These are phyloP conservation scores for Tetracladium marchalianum DNA, from an alignment of 495 filamentous ascomycete species.

Conservation along the genomic window DNA sequence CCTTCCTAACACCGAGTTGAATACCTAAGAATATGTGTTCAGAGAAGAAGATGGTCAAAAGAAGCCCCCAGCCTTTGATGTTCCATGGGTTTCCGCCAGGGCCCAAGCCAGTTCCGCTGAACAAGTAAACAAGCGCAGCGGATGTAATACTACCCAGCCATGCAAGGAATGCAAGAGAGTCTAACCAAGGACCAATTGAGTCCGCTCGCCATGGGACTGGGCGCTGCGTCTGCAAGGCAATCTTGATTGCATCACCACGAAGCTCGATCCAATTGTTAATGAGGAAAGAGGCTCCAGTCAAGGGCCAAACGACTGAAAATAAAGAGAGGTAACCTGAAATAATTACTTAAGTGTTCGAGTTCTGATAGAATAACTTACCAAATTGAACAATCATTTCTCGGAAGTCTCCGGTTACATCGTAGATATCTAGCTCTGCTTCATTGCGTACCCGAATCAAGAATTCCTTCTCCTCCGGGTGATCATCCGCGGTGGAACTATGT, in stretches of 20 bases:
- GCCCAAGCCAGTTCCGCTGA: conserved; percentile 47
- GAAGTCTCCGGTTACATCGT: conserved; percentile 81
- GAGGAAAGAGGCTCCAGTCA: conserved; percentile 80
- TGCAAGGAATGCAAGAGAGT: conserved; percentile 73
- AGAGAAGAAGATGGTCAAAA: conserved; percentile 75
- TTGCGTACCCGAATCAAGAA: conserved; percentile 55
- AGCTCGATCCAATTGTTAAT: conserved; percentile 97
- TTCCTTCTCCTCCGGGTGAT: conserved; percentile 43
- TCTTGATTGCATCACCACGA: conserved; percentile 88
- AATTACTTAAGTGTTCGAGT: conserved; percentile 3
- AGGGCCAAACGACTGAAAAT: conserved; percentile 88
- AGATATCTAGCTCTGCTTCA: conserved; percentile 76
- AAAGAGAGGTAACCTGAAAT: conserved; percentile 74
- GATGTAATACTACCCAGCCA: conserved; percentile 88
- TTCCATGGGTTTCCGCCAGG: conserved; percentile 42
- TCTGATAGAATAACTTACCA: conserved; percentile 10
- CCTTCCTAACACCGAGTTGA: conserved; percentile 56
- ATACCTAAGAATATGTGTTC: conserved; percentile 79
- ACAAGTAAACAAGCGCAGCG: conserved; percentile 79
- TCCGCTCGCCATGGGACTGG: conserved; percentile 82
- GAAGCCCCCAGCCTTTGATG: conserved; percentile 71
- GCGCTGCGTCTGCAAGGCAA: conserved; percentile 78
- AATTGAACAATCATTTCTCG: conserved; percentile 95
- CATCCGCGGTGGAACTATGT: conserved; percentile 28
- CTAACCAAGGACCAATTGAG: conserved; percentile 91